Conservation (phyloP, 2,329 filamentous ascomycete genomes). For the Calonectria henricotiae region DNA sequence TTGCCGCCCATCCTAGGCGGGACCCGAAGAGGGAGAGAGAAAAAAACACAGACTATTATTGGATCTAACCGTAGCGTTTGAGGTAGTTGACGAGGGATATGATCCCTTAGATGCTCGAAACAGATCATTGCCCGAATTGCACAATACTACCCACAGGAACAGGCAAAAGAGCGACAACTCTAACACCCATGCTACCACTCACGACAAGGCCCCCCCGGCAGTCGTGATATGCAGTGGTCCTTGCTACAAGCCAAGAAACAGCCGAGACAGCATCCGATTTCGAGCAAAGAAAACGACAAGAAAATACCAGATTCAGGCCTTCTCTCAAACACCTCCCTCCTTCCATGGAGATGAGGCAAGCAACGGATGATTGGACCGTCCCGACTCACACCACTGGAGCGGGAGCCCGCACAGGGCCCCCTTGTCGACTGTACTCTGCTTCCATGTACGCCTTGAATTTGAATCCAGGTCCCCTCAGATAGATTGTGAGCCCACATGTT, state of each 20-base stretch:
- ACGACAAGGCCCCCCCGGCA: not conserved
- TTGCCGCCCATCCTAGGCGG: not conserved
- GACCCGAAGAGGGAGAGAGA: not conserved
- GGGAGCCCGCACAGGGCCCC: conserved; percentile 25
- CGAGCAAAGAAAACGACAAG: not conserved
- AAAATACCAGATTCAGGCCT: not conserved
- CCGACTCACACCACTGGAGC: conserved; percentile 2
- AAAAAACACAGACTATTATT: not conserved
- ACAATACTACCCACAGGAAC: not conserved
- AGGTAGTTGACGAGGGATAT: not conserved
- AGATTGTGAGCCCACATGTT: conserved; percentile 33
- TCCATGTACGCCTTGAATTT: conserved; percentile 16
- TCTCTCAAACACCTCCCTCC: conserved; percentile 1
- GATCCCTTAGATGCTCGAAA: not conserved
- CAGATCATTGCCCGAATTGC: conserved; percentile 7
- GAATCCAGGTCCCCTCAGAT: conserved; percentile 16
- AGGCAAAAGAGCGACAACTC: not conserved
- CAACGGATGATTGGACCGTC: conserved; percentile 3
- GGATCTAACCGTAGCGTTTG: not conserved
- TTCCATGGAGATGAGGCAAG: conserved; percentile 1
- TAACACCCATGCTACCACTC: not conserved
- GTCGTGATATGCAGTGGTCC: not conserved
- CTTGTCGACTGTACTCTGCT: conserved; percentile 13
- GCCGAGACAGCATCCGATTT: not conserved
- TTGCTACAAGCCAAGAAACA: not conserved